These are phyloP conservation scores for Irpex rosettiformis DNA, from an alignment of 1,284 basidiomycete genomes.

Conservation along the genomic window DNA sequence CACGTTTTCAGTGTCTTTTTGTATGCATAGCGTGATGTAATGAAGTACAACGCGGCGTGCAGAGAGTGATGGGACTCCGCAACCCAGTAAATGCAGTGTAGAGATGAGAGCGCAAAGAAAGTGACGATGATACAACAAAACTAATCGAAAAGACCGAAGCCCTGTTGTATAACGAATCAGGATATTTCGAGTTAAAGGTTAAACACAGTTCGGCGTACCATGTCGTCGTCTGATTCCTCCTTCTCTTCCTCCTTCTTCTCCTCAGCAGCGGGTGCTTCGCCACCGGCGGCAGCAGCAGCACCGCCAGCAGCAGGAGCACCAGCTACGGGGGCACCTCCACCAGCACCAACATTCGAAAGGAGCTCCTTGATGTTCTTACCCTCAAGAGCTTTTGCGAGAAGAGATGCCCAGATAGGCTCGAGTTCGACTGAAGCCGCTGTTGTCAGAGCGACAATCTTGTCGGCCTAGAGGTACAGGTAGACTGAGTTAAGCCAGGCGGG, in stretches of 20 bases:
- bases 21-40: constrained; percentile 10
- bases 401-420: constrained; percentile 96
- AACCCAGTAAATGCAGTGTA: constrained; percentile 8
- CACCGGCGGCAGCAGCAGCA: constrained; percentile 59
- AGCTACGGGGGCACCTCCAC: constrained; percentile 76
- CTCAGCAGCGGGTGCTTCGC: constrained; percentile 58
- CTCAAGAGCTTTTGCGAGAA: constrained; percentile 97
- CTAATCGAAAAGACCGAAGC: constrained; percentile 90
- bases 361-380: constrained; percentile 97
- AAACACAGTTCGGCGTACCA: constrained; percentile 57
- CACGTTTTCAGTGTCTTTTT: constrained; percentile 16
- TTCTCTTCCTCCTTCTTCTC: constrained; percentile 83
- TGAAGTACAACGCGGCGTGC: constrained; percentile 12
- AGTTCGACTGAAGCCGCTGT: constrained; percentile 82
- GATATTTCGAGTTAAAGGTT: neutral
- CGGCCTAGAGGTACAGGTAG: constrained; percentile 60
- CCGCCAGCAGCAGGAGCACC: constrained; percentile 52
- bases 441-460: constrained; percentile 88
- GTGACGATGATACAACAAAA: constrained; percentile 15
- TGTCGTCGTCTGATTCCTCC: constrained; percentile 91
- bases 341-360: constrained; percentile 86
- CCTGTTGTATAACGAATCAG: constrained; percentile 33
- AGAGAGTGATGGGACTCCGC: constrained; percentile 7
- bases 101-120: constrained; percentile 4
- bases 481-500: neutral